Percentiles rank a stretch among this genome's conserved stretches.
phyloP scores from a whole-genome alignment of 768 basidiomycete species.

The Pisolithus marmoratus region DNA sequence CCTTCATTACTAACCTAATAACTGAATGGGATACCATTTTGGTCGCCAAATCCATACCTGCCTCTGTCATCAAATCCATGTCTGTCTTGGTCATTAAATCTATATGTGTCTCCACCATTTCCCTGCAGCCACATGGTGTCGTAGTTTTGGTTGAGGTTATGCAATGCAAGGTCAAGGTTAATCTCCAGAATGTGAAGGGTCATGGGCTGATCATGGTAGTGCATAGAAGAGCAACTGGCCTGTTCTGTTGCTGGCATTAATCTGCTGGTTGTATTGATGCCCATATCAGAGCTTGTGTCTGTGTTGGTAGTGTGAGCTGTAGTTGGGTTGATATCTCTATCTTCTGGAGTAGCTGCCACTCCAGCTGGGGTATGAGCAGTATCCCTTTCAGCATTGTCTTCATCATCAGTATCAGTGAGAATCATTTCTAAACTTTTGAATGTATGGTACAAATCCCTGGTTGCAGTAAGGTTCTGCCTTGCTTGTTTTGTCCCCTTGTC shows the following conservation, averaged over 20 bases:
- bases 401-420: neutral
- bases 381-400: neutral
- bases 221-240: neutral
- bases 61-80: neutral
- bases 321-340: too few relatives aligned
- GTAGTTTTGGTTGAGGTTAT: neutral
- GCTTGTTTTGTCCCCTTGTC: neutral
- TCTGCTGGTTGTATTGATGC: too few relatives aligned
- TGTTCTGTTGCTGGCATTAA: neutral
- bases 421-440: neutral
- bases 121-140: neutral
- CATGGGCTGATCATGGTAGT: too few relatives aligned
- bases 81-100: neutral
- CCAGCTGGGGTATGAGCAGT: neutral
- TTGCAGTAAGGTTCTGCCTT: neutral
- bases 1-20: neutral
- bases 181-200: neutral
- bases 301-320: too few relatives aligned
- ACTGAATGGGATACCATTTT: neutral
- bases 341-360: neutral
- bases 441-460: neutral
- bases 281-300: too few relatives aligned
- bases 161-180: neutral
- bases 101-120: neutral
- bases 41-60: neutral